Base-by-base conservation (phyloP, 2,329 filamentous ascomycete species). In the Trichoderma citrinoviride region DNA sequence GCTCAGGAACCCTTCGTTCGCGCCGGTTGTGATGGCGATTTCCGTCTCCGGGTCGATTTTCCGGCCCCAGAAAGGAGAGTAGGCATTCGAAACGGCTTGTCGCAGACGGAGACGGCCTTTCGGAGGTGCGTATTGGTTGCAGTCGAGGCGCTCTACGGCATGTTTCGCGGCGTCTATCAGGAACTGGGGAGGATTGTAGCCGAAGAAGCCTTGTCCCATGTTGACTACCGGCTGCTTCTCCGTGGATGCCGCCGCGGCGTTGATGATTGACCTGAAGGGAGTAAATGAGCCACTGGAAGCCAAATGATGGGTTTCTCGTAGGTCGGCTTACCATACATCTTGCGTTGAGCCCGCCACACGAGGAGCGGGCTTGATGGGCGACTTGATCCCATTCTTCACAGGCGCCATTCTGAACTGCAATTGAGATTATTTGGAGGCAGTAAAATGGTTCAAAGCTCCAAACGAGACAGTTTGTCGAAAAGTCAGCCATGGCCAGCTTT, bases 201-300 rank as follows among this genome's bases (percentile, higher is more conserved):
- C 55, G 5, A 58, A 58, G 44, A 58, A 58, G 43, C 55, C 55
- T 29, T 58, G 55, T 58, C 55, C 55, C 55, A 58, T 47, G 15
- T 58, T 58, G 10, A 58, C 55, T 27, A 58, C 55, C 1, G 55
- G 55, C 8, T 58, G 55, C 12, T 58, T 58, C 4, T 43, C 43
- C 3, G 55, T 58, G 5, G 55, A n/a, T 47, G 55, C 55, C 5
- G 55, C 55, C n/a, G 55, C 55, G n/a, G 55, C 55, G 10, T 58
- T 58, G 43, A 58, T 58, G 10, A 58, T 58, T 2, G 55, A 58
- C 55, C 55, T 58, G 15, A n/a, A 6, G 15, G 7, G 25, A 10
- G 15, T 33, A 7, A 21, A 21, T 33, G 43, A 37, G 44, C 25
- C 19, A n/a, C 29, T 25, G 23, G 6, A 49, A 17, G 29, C 4